These are phyloP conservation scores for Periglandula ipomoeae DNA, from an alignment of 2,329 filamentous ascomycete genomes.

Conservation along the genomic window DNA sequence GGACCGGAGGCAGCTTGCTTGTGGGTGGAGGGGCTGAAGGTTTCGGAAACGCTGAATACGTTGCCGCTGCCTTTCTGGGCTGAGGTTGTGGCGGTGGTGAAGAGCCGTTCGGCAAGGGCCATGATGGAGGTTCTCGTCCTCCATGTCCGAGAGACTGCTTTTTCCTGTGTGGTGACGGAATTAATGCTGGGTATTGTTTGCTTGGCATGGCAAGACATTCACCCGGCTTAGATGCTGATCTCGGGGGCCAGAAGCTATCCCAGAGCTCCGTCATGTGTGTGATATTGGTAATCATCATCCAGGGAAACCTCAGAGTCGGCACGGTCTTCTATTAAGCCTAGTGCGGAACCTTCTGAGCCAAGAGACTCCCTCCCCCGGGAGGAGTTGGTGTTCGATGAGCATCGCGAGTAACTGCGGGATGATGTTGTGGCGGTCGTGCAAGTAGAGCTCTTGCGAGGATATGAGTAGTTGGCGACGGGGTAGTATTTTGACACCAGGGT, in stretches of 20 bases:
- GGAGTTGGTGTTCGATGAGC: constrained; percentile 3
- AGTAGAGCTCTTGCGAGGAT: constrained; percentile 22
- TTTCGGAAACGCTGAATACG: constrained; percentile 35
- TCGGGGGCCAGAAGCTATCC: constrained; percentile 38
- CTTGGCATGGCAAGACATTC: constrained; percentile 10
- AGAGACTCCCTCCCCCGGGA: constrained; percentile 18
- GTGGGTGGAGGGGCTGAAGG: constrained; percentile 8
- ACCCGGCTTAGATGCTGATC: background rate
- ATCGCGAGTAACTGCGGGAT: background rate
- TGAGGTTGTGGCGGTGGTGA: constrained; percentile 1
- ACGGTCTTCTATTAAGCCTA: constrained; percentile 41
- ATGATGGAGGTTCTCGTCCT: constrained; percentile 14
- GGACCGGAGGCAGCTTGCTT: background rate
- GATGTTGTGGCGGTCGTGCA: constrained; percentile 1
- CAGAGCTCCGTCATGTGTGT: constrained; percentile 36
- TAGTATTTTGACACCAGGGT: constrained; percentile 31
- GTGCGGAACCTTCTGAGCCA: constrained; percentile 36
- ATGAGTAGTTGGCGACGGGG: constrained; percentile 32
- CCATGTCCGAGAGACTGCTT: background rate
- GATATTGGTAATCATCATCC: constrained; percentile 43
- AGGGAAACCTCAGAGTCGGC: constrained; percentile 40
- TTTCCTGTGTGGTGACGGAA: constrained; percentile 19
- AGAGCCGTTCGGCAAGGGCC: constrained; percentile 18
- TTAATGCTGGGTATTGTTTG: constrained; percentile 23
- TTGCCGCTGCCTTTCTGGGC: constrained; percentile 17